These are phyloP conservation scores for Phytophthora pistaciae DNA, from an alignment of 352 stramenopile species.

Conservation along the genomic window DNA sequence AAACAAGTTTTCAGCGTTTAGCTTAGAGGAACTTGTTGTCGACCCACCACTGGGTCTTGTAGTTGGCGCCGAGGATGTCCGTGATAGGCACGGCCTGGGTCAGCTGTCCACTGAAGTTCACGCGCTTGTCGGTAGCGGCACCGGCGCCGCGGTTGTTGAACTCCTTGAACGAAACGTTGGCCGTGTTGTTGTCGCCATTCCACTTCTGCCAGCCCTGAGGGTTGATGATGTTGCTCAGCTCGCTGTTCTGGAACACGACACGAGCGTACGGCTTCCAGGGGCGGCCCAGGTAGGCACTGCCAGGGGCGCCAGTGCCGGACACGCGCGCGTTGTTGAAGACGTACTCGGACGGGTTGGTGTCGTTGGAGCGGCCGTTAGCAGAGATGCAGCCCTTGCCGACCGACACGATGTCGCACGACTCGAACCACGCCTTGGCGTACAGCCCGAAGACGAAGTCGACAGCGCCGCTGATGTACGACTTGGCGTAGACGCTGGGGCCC, in stretches of 20 bases:
- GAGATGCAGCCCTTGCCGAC: slow-evolving; percentile 4
- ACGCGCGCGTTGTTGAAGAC: slow-evolving; percentile 29
- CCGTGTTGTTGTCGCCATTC: slow-evolving; percentile 23
- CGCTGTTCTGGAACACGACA: slow-evolving; percentile 29
- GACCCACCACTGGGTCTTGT: slow-evolving; percentile 28
- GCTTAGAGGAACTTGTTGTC: slow-evolving; percentile 25
- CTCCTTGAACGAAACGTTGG: slow-evolving; percentile 31
- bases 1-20: too few relatives aligned
- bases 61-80: slow-evolving; percentile 23
- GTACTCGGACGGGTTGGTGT: slow-evolving; percentile 26
- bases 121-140: slow-evolving; percentile 21
- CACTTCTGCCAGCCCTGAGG: slow-evolving; percentile 17
- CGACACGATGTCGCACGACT: too few relatives aligned
- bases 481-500: too few relatives aligned
- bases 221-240: slow-evolving; percentile 27
- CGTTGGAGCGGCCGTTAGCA: slow-evolving; percentile 19
- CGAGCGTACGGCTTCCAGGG: slow-evolving; percentile 26
- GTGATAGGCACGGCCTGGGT: slow-evolving; percentile 17
- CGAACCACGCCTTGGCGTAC: too few relatives aligned
- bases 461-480: too few relatives aligned
- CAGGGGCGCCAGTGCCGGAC: slow-evolving; percentile 9
- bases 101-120: slow-evolving; percentile 22
- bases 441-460: too few relatives aligned
- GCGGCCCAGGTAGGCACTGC: slow-evolving; percentile 20
- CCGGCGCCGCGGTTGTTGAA: slow-evolving; percentile 22